Evolutionary conservation across 805 yeast species (phyloP), one percentile per base, ranked within the genome.

Genomic region (Saitoella complicata): DNA sequence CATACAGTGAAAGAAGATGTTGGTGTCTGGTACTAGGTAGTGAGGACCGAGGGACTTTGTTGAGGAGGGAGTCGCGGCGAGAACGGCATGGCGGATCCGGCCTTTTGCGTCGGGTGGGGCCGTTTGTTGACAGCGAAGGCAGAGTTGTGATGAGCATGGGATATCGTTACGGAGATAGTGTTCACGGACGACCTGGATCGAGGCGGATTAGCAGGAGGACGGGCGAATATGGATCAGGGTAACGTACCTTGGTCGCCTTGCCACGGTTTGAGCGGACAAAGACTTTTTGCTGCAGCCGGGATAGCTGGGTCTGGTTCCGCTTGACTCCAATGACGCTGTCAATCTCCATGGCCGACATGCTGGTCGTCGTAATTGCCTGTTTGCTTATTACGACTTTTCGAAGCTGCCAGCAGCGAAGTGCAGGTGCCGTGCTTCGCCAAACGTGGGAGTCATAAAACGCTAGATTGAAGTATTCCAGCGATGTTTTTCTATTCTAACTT

Each of bases 111-210:
- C 78, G 6, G 81, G 71, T 40, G 73, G 70, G 9, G 73, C 64
- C 32, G 69, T 65, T 30, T 63, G 63, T 8, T 66, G 62, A 61
- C 99, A 91, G 34, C 55, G 58, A 7, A 63, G 55, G 62, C 98
- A 91, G 1, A 73, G 65, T 50, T 65, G 68, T 2, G 95, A 83
- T 44, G 79, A 76, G 62, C 98, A 91, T 12, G 96, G 94, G 42
- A 91, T 85, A 62, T 91, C 99, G 44, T 74, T 75, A 60, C 98
- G 72, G 46, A 91, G 66, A 58, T 91, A 91, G 61, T 88, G 98
- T 58, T 91, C 99, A 52, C 96, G 71, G 7, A 88, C 94, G 31
- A 91, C 73, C 21, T 21, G 21, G 21, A 21, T 21, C 21, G 21
- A 21, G 21, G 21, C 21, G 21, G 21, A 21, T 21, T 21, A 21